phyloP scores from a whole-genome alignment of 106 monocot genomes.

The Cymbidium sinense region DNA sequence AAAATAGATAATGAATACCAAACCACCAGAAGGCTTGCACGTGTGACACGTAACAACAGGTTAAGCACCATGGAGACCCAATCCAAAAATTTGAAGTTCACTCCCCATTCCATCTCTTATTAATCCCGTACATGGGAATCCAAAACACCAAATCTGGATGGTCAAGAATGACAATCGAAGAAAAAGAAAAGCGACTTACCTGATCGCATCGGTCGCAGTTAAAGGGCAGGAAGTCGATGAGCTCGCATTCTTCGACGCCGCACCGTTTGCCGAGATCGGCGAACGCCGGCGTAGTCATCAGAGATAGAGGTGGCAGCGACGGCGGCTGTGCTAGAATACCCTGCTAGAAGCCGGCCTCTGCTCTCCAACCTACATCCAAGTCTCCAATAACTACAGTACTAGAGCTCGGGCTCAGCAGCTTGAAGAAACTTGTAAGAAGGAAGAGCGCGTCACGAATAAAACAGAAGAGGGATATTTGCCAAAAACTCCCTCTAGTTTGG shows the following conservation, averaged over 20 bases:
- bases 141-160: not conserved
- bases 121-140: not conserved
- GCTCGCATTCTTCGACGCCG: slow-evolving; percentile 81
- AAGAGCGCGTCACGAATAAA: not conserved
- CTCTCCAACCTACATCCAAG: too few relatives aligned
- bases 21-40: too few relatives aligned
- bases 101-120: not conserved
- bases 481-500: too few relatives aligned
- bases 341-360: not conserved
- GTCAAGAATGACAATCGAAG: not conserved
- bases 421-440: not conserved
- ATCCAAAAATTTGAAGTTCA: too few relatives aligned
- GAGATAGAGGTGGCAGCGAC: not conserved
- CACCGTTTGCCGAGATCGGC: slow-evolving; percentile 75
- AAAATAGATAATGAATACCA: too few relatives aligned
- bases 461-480: not conserved
- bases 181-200: slow-evolving; percentile 19
- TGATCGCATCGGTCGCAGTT: slow-evolving; percentile 65
- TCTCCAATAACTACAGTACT: not conserved
- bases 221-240: slow-evolving; percentile 56
- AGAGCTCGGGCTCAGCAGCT: not conserved
- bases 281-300: slow-evolving; percentile 81
- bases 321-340: not conserved
- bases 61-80: too few relatives aligned
- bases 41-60: too few relatives aligned